A percentile compares a stretch with the other conserved stretches of the same genome.
Evolutionary conservation across 495 filamentous ascomycete genomes (phyloP).

Genomic region (Pyronema omphalodes): DNA sequence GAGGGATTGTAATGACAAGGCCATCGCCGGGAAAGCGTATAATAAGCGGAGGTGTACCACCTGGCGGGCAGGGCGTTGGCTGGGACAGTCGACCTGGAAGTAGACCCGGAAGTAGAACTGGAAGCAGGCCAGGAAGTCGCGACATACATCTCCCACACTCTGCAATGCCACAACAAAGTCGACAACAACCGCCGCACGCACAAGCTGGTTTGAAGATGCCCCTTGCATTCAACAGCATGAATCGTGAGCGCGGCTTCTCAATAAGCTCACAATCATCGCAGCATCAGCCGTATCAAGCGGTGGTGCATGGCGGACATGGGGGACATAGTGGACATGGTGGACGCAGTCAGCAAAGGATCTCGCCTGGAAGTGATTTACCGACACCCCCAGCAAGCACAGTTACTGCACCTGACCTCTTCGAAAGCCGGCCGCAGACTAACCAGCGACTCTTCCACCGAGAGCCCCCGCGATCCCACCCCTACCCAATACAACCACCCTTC

Average conservation of each 20-base stretch:
- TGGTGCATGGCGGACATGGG: not conserved
- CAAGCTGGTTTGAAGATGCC: constrained; percentile 21
- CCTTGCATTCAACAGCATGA: constrained; percentile 21
- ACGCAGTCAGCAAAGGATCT: not conserved
- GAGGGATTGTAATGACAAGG: constrained; percentile 7
- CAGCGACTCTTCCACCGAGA: constrained; percentile 7
- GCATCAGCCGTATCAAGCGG: not conserved
- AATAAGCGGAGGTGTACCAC: constrained; percentile 16
- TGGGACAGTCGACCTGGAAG: not conserved
- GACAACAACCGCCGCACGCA: constrained; percentile 9
- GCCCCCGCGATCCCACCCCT: constrained; percentile 15
- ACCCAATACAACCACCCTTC: constrained; percentile 14
- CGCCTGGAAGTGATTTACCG: not conserved
- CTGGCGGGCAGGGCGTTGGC: constrained; percentile 3
- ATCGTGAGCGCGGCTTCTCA: constrained; percentile 20
- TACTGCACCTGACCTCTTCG: constrained; percentile 18
- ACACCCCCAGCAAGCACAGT: constrained; percentile 1
- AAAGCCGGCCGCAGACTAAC: constrained; percentile 14
- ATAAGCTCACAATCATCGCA: constrained; percentile 13
- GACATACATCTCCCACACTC: not conserved
- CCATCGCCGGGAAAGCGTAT: not conserved
- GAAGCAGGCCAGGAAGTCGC: constrained; percentile 3
- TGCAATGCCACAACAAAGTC: constrained; percentile 6
- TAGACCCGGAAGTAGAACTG: constrained; percentile 1
- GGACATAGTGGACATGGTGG: not conserved